Base-by-base conservation (phyloP, 495 filamentous ascomycete genomes). In the Penicillium antarcticum region DNA sequence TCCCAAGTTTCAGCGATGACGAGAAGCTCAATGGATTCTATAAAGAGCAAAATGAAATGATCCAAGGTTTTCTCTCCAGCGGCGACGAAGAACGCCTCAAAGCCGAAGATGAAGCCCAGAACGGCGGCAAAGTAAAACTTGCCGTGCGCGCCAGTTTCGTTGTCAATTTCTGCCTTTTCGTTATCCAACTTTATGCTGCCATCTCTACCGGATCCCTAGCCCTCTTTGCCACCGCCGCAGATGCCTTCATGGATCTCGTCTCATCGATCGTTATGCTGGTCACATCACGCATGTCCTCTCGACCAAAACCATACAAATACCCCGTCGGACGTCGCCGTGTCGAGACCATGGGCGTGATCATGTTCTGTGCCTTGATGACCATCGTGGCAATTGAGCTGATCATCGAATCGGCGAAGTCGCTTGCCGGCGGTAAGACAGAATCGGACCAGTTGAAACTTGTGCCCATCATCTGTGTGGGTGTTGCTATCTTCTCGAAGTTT, bases 211-310 rank as follows among this genome's bases (percentile, higher is more conserved):
- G 80, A 21, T 80, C 80, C 10, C 68, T 80, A 18, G 70, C 77
- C 55, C 70, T 81, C 4, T 83, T 83, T 51, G 79, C 77, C 33
- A 81, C 80, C 43, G 76, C 79, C 39, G 78, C 79, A 45, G 80
- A 81, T 62, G 77, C 79, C 19, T 81, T 81, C 57, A 80, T 81
- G 78, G 78, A 82, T 44, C 72, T 81, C n/a, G 77, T 81, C 6
- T 80, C 77, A 21, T 81, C 78, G 21, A 70, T 76, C 52, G 76
- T 80, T 52, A 81, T 81, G 74, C 67, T 80, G 21, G 63, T 76
- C 51, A 80, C 77, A 5, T 80, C 76, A 0, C 66, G 71, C 35
- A 53, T 81, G 52, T 79, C 80, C 12, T 64, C 71, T 1, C 67
- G 77, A 19, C 74, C 77, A 26, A 81, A 76, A 54, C 61, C 80